Base-by-base conservation (phyloP, 108 stramenopile genomes). In the Mayamaea pseudoterrestris region DNA sequence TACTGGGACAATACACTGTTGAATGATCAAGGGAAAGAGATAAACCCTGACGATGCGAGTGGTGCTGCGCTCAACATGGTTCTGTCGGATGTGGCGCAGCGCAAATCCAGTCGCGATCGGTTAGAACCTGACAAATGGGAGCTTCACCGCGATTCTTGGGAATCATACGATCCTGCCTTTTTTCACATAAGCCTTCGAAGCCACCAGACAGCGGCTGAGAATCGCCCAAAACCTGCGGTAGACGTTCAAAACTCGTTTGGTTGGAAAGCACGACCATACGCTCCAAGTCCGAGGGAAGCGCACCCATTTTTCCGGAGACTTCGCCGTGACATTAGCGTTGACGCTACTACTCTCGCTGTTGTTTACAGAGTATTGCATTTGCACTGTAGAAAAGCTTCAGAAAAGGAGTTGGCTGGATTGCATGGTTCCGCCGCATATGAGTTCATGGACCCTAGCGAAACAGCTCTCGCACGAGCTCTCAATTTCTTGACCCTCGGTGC, bases 21-120 rank as follows among this genome's bases (percentile, higher is more conserved):
- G 32, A 72, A 60, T 30, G 71, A 76, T 45, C 71, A 66, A 54
- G 71, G 73, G 12, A 70, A 73, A 40, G 31, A 66, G 14, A 55
- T 81, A 27, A 81, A 81, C 41, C 82, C 82, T 1, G 87, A 89
- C 60, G 87, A 89, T 65, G 80, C 82, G 13, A 68, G 69, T 48
- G 81, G 83, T 25, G 89, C 83, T 23, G 81, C 79, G 2, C 63
- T 91, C 17, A 81, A 69, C 17, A 71, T 57, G 22, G 79, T 74
- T 27, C 48, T 91, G 27, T 43, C 57, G 6, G 81, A 91, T 34
- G 78, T 91, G 20, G 89, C 81, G 18, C 61, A 65, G 21, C 60
- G 74, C 32, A 76, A 79, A 49, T 49, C 47, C 8, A 63, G 64
- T 32, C 50, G 68, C 31, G 37, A 12, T 14, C 61, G 65, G 37